Base-by-base conservation (phyloP, 139 green algal genomes). In the Coelastrella sp. region DNA sequence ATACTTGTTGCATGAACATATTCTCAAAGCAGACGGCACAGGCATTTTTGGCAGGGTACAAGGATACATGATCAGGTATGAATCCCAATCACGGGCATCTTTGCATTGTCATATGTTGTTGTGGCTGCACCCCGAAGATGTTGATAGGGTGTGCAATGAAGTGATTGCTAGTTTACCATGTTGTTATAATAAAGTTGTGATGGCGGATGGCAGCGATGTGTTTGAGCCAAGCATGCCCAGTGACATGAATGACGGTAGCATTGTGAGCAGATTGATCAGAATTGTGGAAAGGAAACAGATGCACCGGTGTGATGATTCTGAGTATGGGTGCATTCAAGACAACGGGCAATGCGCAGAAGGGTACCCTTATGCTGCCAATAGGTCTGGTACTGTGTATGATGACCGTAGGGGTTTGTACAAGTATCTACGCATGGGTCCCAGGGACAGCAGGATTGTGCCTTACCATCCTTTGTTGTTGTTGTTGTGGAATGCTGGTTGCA, bases 381-480 rank as follows among this genome's bases (percentile, higher is more conserved):
- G 45, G 8, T 53, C 11, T 53, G 11, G 11, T 11, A 53, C 45
- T 21, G 45, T 53, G 11, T 53, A 53, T 11, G 45, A 53, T 11
- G 8, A 8, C 45, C 8, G 11, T 8, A 53, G 45, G 8, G 11
- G 11, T 8, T 57, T 17, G 38, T 38, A 23, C 68, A 35, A 37
- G 73, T 64, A 81, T 25, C 4, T 2, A 17, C 40, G 73, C n/a
- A 19, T 38, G 6, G 27, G 73, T 5, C 11, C 5, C 4, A 27
- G 15, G 1, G 73, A 64, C 73, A 3, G 45, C 23, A 64, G n/a
- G 17, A 27, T 81, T 8, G 40, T 79, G 69, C 69, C 43, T 6
- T 81, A 81, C 73, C 73, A 81, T n/a, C 73, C 73, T 9, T 32
- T 43, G 1, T 15, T 81, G 41, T 51, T 81, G 73, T 43, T 81